Percentiles rank a stretch among this genome's conserved stretches.
phyloP scores from a whole-genome alignment of 2,329 filamentous ascomycete genomes.

The Coleophoma eucalyptorum region DNA sequence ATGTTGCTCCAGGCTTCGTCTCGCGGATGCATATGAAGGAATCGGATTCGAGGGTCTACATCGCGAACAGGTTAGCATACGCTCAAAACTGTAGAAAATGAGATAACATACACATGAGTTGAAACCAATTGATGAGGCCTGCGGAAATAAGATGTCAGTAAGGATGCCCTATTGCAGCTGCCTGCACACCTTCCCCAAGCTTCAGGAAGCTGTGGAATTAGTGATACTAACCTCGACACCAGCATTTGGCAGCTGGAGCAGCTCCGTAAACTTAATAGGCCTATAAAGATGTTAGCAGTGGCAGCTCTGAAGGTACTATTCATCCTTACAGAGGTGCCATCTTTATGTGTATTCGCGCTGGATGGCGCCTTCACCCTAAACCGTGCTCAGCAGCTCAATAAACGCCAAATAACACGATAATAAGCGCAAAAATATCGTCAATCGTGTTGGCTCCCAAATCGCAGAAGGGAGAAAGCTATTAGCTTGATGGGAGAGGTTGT shows the following conservation, averaged over 20 bases:
- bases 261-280: constrained; percentile 91
- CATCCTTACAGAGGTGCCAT: not conserved
- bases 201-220: constrained; percentile 13
- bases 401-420: constrained; percentile 9
- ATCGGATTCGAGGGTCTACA: constrained; percentile 94
- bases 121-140: constrained; percentile 76
- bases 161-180: constrained; percentile 10
- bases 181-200: constrained; percentile 11
- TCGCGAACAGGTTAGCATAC: constrained; percentile 13
- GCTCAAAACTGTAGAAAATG: constrained; percentile 8
- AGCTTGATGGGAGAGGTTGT: not conserved
- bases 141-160: constrained; percentile 29
- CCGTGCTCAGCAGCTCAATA: constrained; percentile 20
- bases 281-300: not conserved
- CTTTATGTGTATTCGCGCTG: constrained; percentile 1
- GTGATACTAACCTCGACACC: constrained; percentile 46
- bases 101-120: constrained; percentile 71
- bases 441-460: constrained; percentile 14
- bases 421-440: constrained; percentile 14
- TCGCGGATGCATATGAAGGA: constrained; percentile 94
- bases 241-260: constrained; percentile 63
- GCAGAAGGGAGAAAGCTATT: constrained; percentile 9
- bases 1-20: constrained; percentile 78
- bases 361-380: constrained; percentile 17
- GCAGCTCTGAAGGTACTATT: not conserved